Conservation (phyloP, 345 rosid genomes). For the Limnanthes douglasii region DNA sequence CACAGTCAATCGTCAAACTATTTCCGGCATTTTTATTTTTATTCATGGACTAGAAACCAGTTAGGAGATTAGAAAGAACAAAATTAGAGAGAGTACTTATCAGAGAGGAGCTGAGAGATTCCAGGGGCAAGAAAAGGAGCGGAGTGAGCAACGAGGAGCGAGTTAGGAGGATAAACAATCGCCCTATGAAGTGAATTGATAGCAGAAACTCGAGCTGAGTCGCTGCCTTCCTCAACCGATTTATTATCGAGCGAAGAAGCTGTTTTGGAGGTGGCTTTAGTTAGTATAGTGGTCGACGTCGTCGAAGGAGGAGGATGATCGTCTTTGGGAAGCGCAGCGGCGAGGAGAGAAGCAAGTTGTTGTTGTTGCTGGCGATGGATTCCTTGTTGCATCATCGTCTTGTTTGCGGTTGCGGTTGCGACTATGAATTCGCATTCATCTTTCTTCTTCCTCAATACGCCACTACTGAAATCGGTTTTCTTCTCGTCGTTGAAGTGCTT, state of each 20-base stretch:
- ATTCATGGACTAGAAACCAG: background rate
- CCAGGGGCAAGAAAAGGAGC: slow-evolving; percentile 77
- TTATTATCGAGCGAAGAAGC: slow-evolving; percentile 4
- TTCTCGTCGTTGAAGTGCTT: too few relatives aligned
- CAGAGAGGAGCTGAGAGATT: slow-evolving; percentile 62
- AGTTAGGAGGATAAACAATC: slow-evolving; percentile 67
- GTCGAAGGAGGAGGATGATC: slow-evolving; percentile 8
- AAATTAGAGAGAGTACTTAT: slow-evolving; percentile 30
- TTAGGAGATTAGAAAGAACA: background rate
- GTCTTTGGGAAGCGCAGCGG: slow-evolving; percentile 61
- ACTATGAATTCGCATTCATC: slow-evolving; percentile 22
- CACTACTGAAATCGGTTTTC: too few relatives aligned
- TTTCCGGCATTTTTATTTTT: background rate
- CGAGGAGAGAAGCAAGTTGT: slow-evolving; percentile 61
- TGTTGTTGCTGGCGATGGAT: slow-evolving; percentile 69
- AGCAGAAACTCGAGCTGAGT: slow-evolving; percentile 54
- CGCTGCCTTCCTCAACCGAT: slow-evolving; percentile 23
- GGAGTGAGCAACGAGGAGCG: slow-evolving; percentile 70
- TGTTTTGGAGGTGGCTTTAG: slow-evolving; percentile 5
- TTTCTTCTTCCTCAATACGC: too few relatives aligned
- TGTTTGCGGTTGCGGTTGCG: slow-evolving; percentile 7
- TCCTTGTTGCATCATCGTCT: slow-evolving; percentile 43
- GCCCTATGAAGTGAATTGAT: slow-evolving; percentile 77
- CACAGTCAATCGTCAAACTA: background rate
- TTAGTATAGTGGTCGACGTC: slow-evolving; percentile 6